Evolutionary conservation across 129 eudicot genomes (phyloP).

Genomic region (Cynara cardunculus): DNA sequence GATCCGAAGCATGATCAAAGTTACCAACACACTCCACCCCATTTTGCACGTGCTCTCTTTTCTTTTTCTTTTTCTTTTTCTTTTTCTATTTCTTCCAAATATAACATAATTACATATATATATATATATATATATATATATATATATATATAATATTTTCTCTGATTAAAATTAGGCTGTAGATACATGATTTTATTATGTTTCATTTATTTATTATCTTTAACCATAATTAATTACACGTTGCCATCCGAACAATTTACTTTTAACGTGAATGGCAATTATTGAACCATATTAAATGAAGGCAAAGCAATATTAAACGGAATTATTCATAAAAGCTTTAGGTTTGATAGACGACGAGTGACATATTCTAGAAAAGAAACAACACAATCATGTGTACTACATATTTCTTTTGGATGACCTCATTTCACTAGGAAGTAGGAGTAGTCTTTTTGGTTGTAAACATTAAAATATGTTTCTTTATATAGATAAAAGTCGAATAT

Average conservation of each 20-base stretch:
- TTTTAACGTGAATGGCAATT: not conserved
- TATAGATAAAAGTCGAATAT: not conserved
- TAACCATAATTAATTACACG: not conserved
- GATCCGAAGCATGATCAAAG: conserved; percentile 38
- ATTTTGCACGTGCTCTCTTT: conserved; percentile 32
- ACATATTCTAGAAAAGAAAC: not conserved
- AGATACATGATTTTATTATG: too few relatives aligned
- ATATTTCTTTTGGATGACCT: not conserved
- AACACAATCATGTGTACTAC: not conserved
- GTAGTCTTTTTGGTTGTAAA: not conserved
- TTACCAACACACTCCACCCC: conserved; percentile 35
- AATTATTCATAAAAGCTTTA: not conserved
- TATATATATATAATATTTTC: too few relatives aligned
- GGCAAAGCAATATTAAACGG: not conserved
- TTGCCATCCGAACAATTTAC: not conserved
- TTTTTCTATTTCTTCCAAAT: not conserved
- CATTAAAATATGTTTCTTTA: not conserved
- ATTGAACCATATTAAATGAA: not conserved
- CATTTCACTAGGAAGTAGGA: not conserved
- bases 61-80: not conserved
- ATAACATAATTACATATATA: too few relatives aligned
- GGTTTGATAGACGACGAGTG: not conserved
- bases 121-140: too few relatives aligned
- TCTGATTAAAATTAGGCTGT: too few relatives aligned
- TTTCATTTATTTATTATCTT: not conserved